phyloP scores from a whole-genome alignment of 2,329 filamentous ascomycete genomes.

The Fusarium tanahbumbuense region DNA sequence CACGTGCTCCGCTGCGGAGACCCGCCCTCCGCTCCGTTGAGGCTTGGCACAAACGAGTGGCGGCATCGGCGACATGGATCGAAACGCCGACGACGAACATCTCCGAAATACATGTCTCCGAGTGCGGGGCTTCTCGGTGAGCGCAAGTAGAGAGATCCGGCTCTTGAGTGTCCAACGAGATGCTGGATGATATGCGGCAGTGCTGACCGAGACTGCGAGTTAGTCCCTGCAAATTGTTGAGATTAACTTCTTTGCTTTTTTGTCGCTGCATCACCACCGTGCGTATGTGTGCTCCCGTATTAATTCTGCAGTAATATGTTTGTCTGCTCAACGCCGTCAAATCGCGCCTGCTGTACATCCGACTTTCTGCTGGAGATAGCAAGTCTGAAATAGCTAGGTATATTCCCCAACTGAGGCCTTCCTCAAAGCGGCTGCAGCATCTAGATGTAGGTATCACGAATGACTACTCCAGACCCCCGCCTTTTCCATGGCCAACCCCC shows the following conservation, averaged over 20 bases:
- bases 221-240: neutral
- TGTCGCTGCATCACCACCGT: neutral
- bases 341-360: neutral
- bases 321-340: neutral
- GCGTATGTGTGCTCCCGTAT: neutral
- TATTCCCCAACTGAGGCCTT: neutral
- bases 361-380: neutral
- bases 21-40: constrained; percentile 33
- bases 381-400: neutral
- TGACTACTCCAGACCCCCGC: constrained; percentile 34
- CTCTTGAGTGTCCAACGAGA: neutral
- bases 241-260: neutral
- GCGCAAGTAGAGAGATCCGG: neutral
- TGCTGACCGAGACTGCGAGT: neutral
- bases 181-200: neutral
- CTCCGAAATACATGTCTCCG: neutral
- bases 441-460: neutral
- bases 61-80: constrained; percentile 11
- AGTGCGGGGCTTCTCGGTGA: constrained; percentile 8
- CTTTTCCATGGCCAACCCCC: constrained; percentile 4
- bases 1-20: constrained; percentile 42
- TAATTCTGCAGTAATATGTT: neutral
- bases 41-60: constrained; percentile 24
- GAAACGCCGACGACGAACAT: constrained; percentile 7
- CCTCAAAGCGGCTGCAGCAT: neutral